phyloP scores from a whole-genome alignment of 2,329 filamentous ascomycete genomes.

The Sphaerulina musiva region DNA sequence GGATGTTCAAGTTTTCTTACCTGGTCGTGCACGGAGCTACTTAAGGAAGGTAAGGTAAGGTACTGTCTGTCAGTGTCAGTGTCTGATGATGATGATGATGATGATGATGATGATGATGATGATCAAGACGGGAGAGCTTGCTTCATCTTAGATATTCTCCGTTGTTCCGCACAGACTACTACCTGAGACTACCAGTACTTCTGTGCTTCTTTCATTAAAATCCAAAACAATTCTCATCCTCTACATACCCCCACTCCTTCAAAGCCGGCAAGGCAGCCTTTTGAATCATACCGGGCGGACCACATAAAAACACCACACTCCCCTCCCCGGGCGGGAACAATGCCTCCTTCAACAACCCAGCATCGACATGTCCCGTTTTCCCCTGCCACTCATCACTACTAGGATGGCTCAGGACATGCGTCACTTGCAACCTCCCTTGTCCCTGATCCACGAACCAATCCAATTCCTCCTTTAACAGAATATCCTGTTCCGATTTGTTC shows the following conservation, averaged over 20 bases:
- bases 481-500: slow-evolving; percentile 45
- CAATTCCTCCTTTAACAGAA: slow-evolving; percentile 42
- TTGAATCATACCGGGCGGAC: slow-evolving; percentile 47
- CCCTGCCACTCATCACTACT: slow-evolving; percentile 41
- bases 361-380: slow-evolving; percentile 41
- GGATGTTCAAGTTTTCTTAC: no score
- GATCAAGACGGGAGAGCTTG: no score
- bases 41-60: no score
- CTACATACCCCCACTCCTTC: slow-evolving; percentile 28
- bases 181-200: no score
- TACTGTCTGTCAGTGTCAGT: no score
- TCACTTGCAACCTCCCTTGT: slow-evolving; percentile 39
- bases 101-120: no score
- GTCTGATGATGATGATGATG: no score
- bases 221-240: slow-evolving; percentile 13
- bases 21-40: no score
- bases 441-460: slow-evolving; percentile 37
- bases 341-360: slow-evolving; percentile 37
- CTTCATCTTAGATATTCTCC: no score
- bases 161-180: no score
- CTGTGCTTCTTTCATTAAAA: no score
- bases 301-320: slow-evolving; percentile 45
- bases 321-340: slow-evolving; percentile 40
- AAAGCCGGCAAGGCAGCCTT: slow-evolving; percentile 47
- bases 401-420: slow-evolving; percentile 45